phyloP scores from a whole-genome alignment of 441 rosid genomes.

The Pelargonium exstipulatum region DNA sequence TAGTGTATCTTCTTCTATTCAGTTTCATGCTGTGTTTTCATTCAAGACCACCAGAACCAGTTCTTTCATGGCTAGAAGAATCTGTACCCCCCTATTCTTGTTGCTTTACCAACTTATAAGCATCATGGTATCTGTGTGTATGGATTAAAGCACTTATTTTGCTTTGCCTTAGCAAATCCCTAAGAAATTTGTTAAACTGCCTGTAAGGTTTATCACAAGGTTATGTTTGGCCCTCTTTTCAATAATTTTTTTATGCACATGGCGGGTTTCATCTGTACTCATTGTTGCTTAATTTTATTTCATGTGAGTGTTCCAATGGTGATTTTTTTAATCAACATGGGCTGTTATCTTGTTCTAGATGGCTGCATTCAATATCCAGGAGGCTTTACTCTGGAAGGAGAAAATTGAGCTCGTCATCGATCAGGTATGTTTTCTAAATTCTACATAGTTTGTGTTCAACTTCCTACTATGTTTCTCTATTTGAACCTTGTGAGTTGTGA shows the following conservation, averaged over 20 bases:
- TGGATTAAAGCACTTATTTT: neutral
- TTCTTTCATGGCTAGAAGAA: conserved; percentile 3
- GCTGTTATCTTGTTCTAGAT: conserved; percentile 51
- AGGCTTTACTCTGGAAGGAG: conserved; percentile 90
- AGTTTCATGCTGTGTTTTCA: neutral
- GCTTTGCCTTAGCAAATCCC: neutral
- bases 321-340: conserved; percentile 15
- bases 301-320: neutral
- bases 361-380: conserved; percentile 99
- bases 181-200: neutral
- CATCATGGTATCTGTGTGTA: neutral
- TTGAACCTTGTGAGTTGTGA: neutral
- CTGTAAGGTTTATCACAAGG: neutral
- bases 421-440: conserved; percentile 48
- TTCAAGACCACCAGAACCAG: neutral
- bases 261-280: neutral
- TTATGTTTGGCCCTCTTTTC: neutral
- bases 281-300: neutral
- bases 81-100: neutral
- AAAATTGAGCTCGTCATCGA: conserved; percentile 86
- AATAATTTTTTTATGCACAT: neutral
- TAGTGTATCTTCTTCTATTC: neutral
- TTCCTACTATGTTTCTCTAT: neutral
- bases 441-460: neutral
- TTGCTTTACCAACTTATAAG: neutral